Conservation (phyloP, 2,329 filamentous ascomycete species). For the Cordyceps javanica region DNA sequence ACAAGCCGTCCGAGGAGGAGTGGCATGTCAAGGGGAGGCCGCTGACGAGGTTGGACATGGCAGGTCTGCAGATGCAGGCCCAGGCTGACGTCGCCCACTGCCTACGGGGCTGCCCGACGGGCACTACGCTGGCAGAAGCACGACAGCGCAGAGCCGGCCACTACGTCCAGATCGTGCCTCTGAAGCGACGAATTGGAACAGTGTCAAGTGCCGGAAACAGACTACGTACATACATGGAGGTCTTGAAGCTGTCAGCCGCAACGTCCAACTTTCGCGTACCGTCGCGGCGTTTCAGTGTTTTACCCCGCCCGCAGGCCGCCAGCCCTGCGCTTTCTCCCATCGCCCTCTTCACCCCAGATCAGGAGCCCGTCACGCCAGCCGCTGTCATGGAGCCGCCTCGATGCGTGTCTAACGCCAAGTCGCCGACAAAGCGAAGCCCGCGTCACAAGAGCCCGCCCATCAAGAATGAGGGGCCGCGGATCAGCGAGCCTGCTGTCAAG, state of each 20-base stretch:
- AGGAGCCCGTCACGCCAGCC: constrained; percentile 23
- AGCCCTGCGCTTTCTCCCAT: neutral
- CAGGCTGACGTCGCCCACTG: constrained; percentile 23
- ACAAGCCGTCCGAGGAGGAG: constrained; percentile 3
- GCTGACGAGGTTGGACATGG: constrained; percentile 14
- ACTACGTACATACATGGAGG: constrained; percentile 20
- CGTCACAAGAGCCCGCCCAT: constrained; percentile 22
- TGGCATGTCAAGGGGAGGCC: constrained; percentile 10
- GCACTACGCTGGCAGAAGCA: neutral
- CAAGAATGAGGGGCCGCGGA: constrained; percentile 20
- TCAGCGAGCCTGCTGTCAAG: constrained; percentile 25
- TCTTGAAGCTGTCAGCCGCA: constrained; percentile 21
- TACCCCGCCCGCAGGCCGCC: neutral
- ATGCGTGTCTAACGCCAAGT: constrained; percentile 21
- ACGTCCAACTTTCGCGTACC: neutral
- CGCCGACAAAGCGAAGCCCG: constrained; percentile 26
- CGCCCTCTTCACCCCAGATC: neutral
- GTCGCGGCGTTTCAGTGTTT: neutral
- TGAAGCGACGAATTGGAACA: constrained; percentile 23
- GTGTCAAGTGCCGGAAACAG: constrained; percentile 22
- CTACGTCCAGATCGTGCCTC: constrained; percentile 19
- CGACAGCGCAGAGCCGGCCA: constrained; percentile 5
- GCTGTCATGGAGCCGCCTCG: constrained; percentile 18
- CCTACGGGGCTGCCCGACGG: constrained; percentile 4
- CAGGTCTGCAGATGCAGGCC: constrained; percentile 19